Percentiles rank a stretch among this genome's conserved stretches.
phyloP scores from a whole-genome alignment of 2,329 filamentous ascomycete species.

The Hypomyces perniciosus region DNA sequence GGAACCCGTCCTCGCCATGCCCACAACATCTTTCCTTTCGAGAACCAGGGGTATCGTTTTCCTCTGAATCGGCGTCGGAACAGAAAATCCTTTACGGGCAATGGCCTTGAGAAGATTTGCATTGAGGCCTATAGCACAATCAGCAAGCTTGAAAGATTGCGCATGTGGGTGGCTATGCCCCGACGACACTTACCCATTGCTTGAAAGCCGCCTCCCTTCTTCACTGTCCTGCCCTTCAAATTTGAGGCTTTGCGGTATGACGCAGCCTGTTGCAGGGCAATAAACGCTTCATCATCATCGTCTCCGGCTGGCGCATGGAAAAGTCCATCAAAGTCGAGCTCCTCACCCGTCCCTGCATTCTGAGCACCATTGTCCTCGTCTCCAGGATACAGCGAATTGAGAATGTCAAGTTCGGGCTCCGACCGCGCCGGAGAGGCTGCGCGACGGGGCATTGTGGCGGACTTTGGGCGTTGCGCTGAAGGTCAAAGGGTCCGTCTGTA shows the following conservation, averaged over 20 bases:
- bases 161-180: not conserved
- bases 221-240: conserved; percentile 75
- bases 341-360: conserved; percentile 29
- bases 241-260: conserved; percentile 82
- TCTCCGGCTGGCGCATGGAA: conserved; percentile 47
- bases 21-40: conserved; percentile 90
- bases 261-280: conserved; percentile 78
- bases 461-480: not conserved
- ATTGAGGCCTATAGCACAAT: conserved; percentile 56
- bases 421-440: conserved; percentile 76
- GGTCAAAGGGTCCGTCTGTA: not conserved
- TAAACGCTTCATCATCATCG: conserved; percentile 80
- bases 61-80: conserved; percentile 94
- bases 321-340: conserved; percentile 55
- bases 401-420: conserved; percentile 88
- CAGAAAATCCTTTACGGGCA: conserved; percentile 85
- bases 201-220: conserved; percentile 96
- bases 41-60: conserved; percentile 92
- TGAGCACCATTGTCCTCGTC: conserved; percentile 44
- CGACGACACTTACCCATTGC: conserved; percentile 63
- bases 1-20: conserved; percentile 97
- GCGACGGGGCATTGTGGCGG: conserved; percentile 56
- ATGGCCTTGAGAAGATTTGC: conserved; percentile 83
- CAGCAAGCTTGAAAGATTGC: not conserved
- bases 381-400: conserved; percentile 65